Evolutionary conservation across 2,329 filamentous ascomycete genomes (phyloP), one percentile per base, ranked within the genome.

Genomic region (Cyanodermella asteris): DNA sequence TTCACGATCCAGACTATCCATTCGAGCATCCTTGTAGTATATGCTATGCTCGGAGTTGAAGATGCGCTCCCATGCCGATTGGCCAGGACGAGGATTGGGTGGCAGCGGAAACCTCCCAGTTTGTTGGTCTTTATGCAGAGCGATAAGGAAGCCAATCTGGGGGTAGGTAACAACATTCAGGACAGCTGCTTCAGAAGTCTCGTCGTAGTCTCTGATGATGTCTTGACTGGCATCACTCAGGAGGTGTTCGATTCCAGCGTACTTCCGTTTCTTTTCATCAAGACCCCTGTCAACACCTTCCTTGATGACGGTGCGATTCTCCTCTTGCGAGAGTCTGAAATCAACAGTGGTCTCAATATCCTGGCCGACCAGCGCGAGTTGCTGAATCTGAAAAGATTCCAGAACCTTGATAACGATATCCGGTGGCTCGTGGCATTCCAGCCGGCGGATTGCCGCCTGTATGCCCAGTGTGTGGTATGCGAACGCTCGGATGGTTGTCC

Each of bases 101-200:
- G n/a, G n/a, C n/a, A n/a, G n/a, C n/a, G n/a, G n/a, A n/a, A n/a
- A n/a, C 23, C 57, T 50, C 0, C 66, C 65, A 2, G 61, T 67
- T 2, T 54, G 44, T 9, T 56, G 50, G 35, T 80, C 64, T 4
- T 71, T 46, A 2, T 61, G 61, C 10, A 91, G 69, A 0, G 73
- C 69, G 3, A 81, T 75, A 18, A 93, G 61, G 41, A 93, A 97
- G 0, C 87, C 87, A 18, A 93, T 64, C 39, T 91, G 81, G 1
- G 82, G 84, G 32, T 91, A 74, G 43, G 87, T 91, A 11, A 87
- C 73, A 33, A 90, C 90, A 27, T 82, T 82, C 17, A 73, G 45
- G 2, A 59, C 56, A 9, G 48, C 45, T 1, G 63, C 62, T n/a
- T n/a, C n/a, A n/a, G n/a, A n/a, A n/a, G n/a, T n/a, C n/a, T n/a